Evolutionary conservation across 2,329 filamentous ascomycete species (phyloP), one percentile per base, ranked within the genome.

Genomic region (Herpotrichia juniperi): DNA sequence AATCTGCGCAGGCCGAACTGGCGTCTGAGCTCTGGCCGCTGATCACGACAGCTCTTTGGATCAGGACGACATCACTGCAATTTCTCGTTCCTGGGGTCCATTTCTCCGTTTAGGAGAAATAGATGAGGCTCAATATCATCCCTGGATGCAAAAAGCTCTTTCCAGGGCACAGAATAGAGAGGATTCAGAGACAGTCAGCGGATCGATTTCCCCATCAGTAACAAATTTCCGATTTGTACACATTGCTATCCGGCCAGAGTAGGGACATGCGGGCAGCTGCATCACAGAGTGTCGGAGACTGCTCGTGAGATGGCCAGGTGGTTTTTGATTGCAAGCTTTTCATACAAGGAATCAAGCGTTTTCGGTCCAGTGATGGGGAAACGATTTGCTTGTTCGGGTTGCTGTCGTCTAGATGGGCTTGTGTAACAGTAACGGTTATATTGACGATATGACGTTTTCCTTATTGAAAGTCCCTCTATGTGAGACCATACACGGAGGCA

Each of bases 81-180:
- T 40, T 24, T 25, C 19, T 22, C 31, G 14, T 12, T 37, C 19
- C 37, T 12, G 21, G 21, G 3, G 21, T 3, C 6, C 9, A 16
- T 40, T 40, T 40, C 16, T 25, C 37, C 37, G 37, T 16, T 25
- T 19, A 40, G 19, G n/a, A 24, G 14, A 40, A 40, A 24, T 40
- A 40, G 37, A 40, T 40, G 37, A 40, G 37, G 37, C 37, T 40
- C 37, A 25, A 40, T 40, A 40, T 40, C 7, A 10, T 40, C 21
- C 37, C 37, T 40, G 19, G 19, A 12, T n/a, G n/a, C n/a, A n/a
- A n/a, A n/a, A n/a, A n/a, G n/a, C n/a, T n/a, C n/a, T n/a, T n/a
- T n/a, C n/a, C n/a, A n/a, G n/a, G n/a, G n/a, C 16, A 12, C 37
- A 16, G 19, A n/a, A 11, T n/a, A 40, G 16, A 25, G 16, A 8